A percentile compares a stretch with the other conserved stretches of the same genome.
Evolutionary conservation across 305 asterid species (phyloP).

Genomic region (Andrographis paniculata): DNA sequence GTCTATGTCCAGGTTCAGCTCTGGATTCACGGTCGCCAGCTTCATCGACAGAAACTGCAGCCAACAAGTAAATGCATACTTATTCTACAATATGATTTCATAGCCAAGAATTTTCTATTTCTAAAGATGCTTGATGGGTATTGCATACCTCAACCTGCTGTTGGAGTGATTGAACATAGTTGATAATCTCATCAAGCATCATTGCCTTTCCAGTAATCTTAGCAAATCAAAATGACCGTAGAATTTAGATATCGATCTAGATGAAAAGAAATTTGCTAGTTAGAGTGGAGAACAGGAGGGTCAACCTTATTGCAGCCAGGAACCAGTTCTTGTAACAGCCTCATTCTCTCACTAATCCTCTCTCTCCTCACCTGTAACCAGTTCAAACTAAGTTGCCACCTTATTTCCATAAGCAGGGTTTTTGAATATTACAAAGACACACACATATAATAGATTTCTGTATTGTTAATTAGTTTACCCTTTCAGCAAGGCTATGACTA

Average conservation of each 20-base stretch:
- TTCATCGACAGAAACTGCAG: slow-evolving; percentile 90
- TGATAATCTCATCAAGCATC: slow-evolving; percentile 97
- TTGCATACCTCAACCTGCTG: slow-evolving; percentile 81
- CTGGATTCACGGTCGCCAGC: slow-evolving; percentile 89
- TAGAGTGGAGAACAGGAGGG: background rate
- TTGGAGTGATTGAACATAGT: slow-evolving; percentile 87
- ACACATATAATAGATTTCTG: background rate
- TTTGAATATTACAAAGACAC: background rate
- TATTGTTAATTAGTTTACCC: slow-evolving; percentile 55
- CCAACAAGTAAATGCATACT: slow-evolving; percentile 5
- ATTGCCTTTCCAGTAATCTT: slow-evolving; percentile 92
- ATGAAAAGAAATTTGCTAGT: background rate
- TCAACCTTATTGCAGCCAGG: slow-evolving; percentile 89
- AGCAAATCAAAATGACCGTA: slow-evolving; percentile 5
- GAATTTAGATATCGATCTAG: background rate
- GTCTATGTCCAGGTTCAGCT: slow-evolving; percentile 58
- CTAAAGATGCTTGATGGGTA: background rate
- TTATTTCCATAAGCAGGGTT: slow-evolving; percentile 3
- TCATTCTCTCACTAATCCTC: slow-evolving; percentile 92
- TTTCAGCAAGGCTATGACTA: too few relatives aligned
- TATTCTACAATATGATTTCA: background rate
- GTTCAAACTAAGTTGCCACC: slow-evolving; percentile 9
- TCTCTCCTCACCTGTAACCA: slow-evolving; percentile 77
- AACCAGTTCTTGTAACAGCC: slow-evolving; percentile 86
- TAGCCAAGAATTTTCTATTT: too few relatives aligned